Base-by-base conservation (phyloP, 2,329 filamentous ascomycete species). In the Talaromyces islandicus region DNA sequence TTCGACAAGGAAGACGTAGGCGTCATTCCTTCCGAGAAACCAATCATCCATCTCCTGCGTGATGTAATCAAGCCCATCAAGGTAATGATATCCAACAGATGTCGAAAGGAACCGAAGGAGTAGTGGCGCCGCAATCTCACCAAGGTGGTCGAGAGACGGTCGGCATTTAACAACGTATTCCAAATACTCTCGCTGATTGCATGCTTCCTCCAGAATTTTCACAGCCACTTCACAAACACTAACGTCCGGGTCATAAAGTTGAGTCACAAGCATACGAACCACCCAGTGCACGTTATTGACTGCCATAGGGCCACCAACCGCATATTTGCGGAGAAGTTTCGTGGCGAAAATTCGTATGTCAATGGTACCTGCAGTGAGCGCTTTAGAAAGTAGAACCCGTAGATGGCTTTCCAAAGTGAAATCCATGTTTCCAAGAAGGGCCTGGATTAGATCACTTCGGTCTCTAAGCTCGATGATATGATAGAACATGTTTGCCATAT, bases 11-110 rank as follows among this genome's bases (percentile, higher is more conserved):
- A 87, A 85, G 56, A 99, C 94, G 66, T 99, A 99, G n/a, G 87
- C 88, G 72, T 99, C 93, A 70, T 99, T 99, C 51, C 94, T 87
- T 14, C 94, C 94, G 19, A 99, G 81, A 71, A 97, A 99, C 94
- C 94, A 99, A 76, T 99, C 95, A 67, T 99, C 94, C 94, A 99
- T 99, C 73, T 99, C 95, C 71, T 96, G 94, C 63, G 92, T 97
- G 74, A 99, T 99, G 72, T 99, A 99, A 77, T 99, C 95, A 50
- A 99, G 81, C 0, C 92, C 94, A 70, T 97, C 92, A 6, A 99
- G 82, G 74, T 99, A 99, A 74, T 97, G 92, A 70, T 99, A 99
- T 55, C 94, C 94, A 60, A 97, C 93, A 2, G 92, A 97, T 0
- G 93, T 97, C 0, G 92, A 97, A 58, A 99, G 75, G 74, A 99